Evolutionary conservation across 805 yeast genomes (phyloP), one percentile per base, ranked within the genome.

Genomic region (Cyberlindnera americana): DNA sequence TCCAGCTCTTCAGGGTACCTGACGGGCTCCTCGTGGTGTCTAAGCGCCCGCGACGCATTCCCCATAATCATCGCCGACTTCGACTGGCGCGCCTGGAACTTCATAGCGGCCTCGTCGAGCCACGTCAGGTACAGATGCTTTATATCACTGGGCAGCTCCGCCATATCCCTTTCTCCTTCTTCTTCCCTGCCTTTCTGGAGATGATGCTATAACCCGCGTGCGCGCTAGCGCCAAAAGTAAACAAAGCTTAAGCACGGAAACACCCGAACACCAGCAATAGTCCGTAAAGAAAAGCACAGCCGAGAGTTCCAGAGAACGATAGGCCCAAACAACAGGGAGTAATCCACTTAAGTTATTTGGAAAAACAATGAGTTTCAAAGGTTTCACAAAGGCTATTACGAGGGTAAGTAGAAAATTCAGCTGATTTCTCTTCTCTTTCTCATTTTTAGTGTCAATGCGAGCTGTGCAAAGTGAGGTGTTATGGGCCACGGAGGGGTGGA

Each of bases 341-440:
- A n/a, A n/a, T n/a, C n/a, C n/a, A n/a, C n/a, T n/a, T n/a, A n/a
- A n/a, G n/a, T n/a, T n/a, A n/a, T n/a, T n/a, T n/a, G n/a, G n/a
- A n/a, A 21, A 21, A 21, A 21, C 25, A 23, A 88, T 88, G 96
- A 83, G 93, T 64, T 83, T 88, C 65, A 88, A 87, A 64, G 96
- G 96, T 33, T 66, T 88, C 50, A 83, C 82, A 46, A 88, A 86
- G 64, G 78, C 90, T 25, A 68, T 87, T 46, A 75, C 78, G 33
- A 71, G 96, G 54, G 69, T 62, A 49, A 12, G 65, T 61, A 23
- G 5, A 5, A 3, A n/a, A n/a, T n/a, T n/a, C n/a, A n/a, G n/a
- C n/a, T n/a, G n/a, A n/a, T n/a, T n/a, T n/a, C n/a, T n/a, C n/a
- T n/a, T n/a, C n/a, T n/a, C n/a, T n/a, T n/a, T n/a, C n/a, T n/a